These are phyloP conservation scores for Yamadazyma blattariae DNA, from an alignment of 1,139 yeast genomes.

Conservation along the genomic window DNA sequence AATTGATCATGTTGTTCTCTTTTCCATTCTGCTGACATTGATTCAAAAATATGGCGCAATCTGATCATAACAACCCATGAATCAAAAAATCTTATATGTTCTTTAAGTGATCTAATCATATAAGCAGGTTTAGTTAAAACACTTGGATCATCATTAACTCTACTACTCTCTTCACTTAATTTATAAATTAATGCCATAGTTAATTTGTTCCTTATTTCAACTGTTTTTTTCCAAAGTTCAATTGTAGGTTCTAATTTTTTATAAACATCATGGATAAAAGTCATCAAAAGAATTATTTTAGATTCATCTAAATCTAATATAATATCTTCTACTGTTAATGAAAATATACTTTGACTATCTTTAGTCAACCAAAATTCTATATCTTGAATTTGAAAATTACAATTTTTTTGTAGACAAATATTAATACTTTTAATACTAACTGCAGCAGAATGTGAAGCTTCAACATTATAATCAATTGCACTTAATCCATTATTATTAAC, in stretches of 20 bases:
- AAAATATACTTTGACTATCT: constrained; percentile 24
- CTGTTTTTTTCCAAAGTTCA: constrained; percentile 15
- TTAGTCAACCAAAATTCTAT: constrained; percentile 44
- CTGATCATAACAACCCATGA: constrained; percentile 86
- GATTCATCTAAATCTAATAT: constrained; percentile 30
- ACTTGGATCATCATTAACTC: constrained; percentile 78
- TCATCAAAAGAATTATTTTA: constrained; percentile 37
- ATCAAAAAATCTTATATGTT: constrained; percentile 76
- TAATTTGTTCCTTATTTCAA: constrained; percentile 15
- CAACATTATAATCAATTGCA: constrained; percentile 4
- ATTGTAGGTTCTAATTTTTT: constrained; percentile 21
- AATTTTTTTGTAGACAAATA: constrained; percentile 14
- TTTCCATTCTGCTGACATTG: constrained; percentile 58
- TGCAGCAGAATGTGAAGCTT: constrained; percentile 22
- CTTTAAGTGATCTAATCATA: constrained; percentile 63
- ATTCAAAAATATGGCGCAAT: constrained; percentile 65
- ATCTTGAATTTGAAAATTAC: constrained; percentile 21
- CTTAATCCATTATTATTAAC: not conserved
- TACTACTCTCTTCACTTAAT: constrained; percentile 61
- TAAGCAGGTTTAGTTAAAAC: constrained; percentile 89
- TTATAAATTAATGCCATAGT: constrained; percentile 48
- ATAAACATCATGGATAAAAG: constrained; percentile 21
- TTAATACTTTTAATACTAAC: constrained; percentile 30
- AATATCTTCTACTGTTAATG: constrained; percentile 31
- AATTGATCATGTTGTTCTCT: constrained; percentile 20